Percentiles rank a stretch among this genome's conserved stretches.
Conservation (phyloP, 1,284 basidiomycete species). For the Volvariella surrecta region DNA sequence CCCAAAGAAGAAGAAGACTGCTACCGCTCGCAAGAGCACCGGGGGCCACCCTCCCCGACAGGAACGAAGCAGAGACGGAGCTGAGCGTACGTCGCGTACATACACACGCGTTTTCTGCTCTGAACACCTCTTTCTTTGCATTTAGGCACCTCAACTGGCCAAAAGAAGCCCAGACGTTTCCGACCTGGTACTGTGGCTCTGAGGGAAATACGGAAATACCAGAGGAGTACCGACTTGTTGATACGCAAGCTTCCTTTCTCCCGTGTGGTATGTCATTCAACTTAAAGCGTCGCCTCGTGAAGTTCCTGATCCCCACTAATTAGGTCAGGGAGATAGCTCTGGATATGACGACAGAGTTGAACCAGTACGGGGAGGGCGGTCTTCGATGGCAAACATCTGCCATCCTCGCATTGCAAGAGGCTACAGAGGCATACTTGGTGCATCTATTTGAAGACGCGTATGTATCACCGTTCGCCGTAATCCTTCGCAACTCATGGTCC, state of each 20-base stretch:
- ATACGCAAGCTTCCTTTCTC: slow-evolving; percentile 87
- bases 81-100: not conserved
- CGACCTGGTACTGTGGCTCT: slow-evolving; percentile 85
- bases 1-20: slow-evolving; percentile 38
- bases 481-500: slow-evolving; percentile 5
- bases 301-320: slow-evolving; percentile 3
- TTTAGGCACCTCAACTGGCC: slow-evolving; percentile 7
- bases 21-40: slow-evolving; percentile 71
- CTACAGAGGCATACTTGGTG: slow-evolving; percentile 89
- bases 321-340: slow-evolving; percentile 89
- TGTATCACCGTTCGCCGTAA: too few species aligned
- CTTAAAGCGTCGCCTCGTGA: not conserved
- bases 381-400: slow-evolving; percentile 91
- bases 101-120: not conserved
- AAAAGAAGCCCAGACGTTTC: slow-evolving; percentile 56
- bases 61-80: too few species aligned
- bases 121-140: not conserved
- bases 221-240: slow-evolving; percentile 86
- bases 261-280: slow-evolving; percentile 60
- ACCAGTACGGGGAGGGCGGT: slow-evolving; percentile 48
- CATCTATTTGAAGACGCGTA: slow-evolving; percentile 96
- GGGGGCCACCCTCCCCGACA: slow-evolving; percentile 43
- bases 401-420: slow-evolving; percentile 87
- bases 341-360: slow-evolving; percentile 76
- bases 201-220: slow-evolving; percentile 88